Base-by-base conservation (phyloP, 495 filamentous ascomycete species). In the Tuber magnatum region DNA sequence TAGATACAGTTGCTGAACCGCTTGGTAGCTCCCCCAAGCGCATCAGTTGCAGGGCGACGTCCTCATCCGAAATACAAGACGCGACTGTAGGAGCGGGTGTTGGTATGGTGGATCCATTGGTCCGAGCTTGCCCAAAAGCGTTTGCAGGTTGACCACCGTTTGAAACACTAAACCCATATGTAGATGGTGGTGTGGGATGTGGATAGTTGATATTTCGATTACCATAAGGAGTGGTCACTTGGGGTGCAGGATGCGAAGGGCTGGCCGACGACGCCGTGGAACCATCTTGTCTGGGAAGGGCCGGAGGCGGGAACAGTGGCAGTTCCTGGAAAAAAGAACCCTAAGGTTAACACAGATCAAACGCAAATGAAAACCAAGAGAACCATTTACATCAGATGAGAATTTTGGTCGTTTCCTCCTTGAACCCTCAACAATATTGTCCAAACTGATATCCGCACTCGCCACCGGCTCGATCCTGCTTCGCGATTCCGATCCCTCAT, bases 341-440 rank as follows among this genome's bases (percentile, higher is more conserved):
- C 44, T 78, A 76, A 68, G 71, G 24, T 78, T 75, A 82, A 38
- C 71, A 70, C 72, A 75, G 70, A 68, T 51, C 39, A 69, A 44
- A 73, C 65, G 70, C 56, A 48, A 78, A 73, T 51, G 72, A 71
- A 77, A 46, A n/a, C 48, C 68, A 72, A 44, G 75, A 43, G 40
- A 42, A 65, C 35, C 56, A 76, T 77, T 74, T 70, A 83, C 81
- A 69, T 82, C 81, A 70, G 81, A 82, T 28, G 81, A 82, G 77
- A 99, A 99, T 86, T 97, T 97, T 77, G 95, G 92, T 82, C 93
- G 89, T 87, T 99, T 97, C 77, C 95, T 89, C 84, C 95, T 90
- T 78, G 93, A 93, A 80, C 96, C 95, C 84, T 98, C 94, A 73
- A 99, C 91, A 84, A 99, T 98, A 81, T 99, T 99, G 75, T 97